Conservation (phyloP, 2,329 filamentous ascomycete species). For the Penicillium sp. region DNA sequence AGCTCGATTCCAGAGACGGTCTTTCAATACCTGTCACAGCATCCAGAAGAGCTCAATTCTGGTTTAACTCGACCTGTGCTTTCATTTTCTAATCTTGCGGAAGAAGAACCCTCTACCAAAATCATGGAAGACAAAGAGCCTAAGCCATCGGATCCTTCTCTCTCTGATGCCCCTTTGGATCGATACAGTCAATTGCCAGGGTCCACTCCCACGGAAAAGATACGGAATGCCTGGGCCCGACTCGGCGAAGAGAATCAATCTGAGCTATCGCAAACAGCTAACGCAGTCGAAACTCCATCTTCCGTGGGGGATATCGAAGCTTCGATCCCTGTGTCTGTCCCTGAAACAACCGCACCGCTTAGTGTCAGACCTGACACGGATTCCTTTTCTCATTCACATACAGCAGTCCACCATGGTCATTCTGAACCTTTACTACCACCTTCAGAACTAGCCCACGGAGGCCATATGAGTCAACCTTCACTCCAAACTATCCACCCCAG, state of each 20-base stretch:
- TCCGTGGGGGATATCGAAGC: constrained; percentile 36
- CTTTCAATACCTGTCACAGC: background rate
- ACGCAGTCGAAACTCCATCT: constrained; percentile 35
- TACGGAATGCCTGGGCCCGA: constrained; percentile 25
- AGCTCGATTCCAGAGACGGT: constrained; percentile 5
- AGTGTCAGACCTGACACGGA: constrained; percentile 31
- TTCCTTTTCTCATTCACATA: constrained; percentile 17
- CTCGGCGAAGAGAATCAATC: constrained; percentile 19
- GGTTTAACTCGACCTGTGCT: background rate
- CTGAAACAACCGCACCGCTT: constrained; percentile 28
- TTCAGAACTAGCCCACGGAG: constrained; percentile 20
- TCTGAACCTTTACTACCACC: constrained; percentile 24
- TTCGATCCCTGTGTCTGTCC: constrained; percentile 20
- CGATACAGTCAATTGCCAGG: constrained; percentile 25
- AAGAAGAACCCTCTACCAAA: background rate
- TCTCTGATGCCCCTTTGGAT: background rate
- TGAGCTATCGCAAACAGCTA: constrained; percentile 15
- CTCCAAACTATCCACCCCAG: constrained; percentile 34
- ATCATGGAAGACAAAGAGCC: constrained; percentile 19
- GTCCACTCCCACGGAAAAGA: constrained; percentile 26
- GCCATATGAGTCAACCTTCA: constrained; percentile 10
- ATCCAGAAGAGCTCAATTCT: background rate
- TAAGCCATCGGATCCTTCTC: constrained; percentile 4
- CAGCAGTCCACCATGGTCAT: constrained; percentile 17
- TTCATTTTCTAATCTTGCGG: background rate